Conservation (phyloP, 1,284 basidiomycete genomes). For the Malassezia pachydermatis region DNA sequence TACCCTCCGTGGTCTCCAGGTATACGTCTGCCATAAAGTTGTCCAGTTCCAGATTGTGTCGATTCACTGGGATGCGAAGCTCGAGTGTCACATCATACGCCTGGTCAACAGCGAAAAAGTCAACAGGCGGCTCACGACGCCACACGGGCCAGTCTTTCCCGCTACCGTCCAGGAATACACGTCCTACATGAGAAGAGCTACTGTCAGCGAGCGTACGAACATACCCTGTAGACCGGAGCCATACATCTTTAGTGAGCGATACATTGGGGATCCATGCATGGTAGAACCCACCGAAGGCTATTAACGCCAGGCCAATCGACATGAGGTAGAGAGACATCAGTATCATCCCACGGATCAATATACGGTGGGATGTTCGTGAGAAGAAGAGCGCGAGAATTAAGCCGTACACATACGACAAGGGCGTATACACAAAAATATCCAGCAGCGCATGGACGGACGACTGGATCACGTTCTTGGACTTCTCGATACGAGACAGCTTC, state of each 20-base stretch:
- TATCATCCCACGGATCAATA: conserved; percentile 34
- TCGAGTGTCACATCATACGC: conserved; percentile 45
- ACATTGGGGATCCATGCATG: conserved; percentile 43
- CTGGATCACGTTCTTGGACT: background rate
- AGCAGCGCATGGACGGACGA: background rate
- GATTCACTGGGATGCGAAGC: conserved; percentile 35
- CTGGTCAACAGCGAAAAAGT: conserved; percentile 36
- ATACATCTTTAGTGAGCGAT: conserved; percentile 31
- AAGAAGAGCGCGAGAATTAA: conserved; percentile 21
- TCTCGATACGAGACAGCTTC: background rate
- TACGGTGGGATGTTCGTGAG: conserved; percentile 39
- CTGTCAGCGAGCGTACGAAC: background rate
- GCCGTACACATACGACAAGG: background rate
- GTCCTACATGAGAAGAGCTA: conserved; percentile 18
- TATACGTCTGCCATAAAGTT: conserved; percentile 42
- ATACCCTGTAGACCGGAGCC: conserved; percentile 31
- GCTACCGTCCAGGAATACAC: conserved; percentile 21
- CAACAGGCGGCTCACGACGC: conserved; percentile 13
- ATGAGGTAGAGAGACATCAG: conserved; percentile 33
- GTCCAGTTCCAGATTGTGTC: conserved; percentile 19
- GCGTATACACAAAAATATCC: conserved; percentile 1
- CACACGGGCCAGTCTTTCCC: conserved; percentile 18
- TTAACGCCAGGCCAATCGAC: conserved; percentile 29
- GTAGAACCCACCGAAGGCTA: conserved; percentile 44
- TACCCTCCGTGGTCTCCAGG: conserved; percentile 15